Evolutionary conservation across 2,329 filamentous ascomycete genomes (phyloP).

Genomic region (Hypoxylon sp.): DNA sequence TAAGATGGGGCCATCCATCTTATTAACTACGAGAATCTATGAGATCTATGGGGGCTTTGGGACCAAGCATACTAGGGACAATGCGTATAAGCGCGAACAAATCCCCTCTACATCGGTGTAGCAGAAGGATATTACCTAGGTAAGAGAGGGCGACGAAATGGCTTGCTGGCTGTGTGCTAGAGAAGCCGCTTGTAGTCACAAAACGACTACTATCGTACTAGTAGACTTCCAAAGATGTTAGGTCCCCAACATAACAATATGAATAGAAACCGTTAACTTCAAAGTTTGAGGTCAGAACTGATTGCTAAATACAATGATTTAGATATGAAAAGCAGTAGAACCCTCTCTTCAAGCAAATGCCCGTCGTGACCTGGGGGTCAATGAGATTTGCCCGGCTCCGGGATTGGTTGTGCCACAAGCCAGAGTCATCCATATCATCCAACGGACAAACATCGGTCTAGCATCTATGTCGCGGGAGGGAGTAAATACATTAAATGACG

Average conservation of each 20-base stretch:
- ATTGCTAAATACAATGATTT: background rate
- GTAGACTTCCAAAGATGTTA: background rate
- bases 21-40: background rate
- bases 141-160: background rate
- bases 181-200: slow-evolving; percentile 3
- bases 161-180: background rate
- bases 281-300: background rate
- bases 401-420: no score
- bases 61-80: background rate
- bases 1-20: background rate
- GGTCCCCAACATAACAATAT: background rate
- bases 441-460: no score
- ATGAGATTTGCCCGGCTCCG: no score
- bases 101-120: background rate
- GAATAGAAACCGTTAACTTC: background rate
- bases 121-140: background rate
- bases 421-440: no score
- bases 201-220: background rate
- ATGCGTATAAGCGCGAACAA: background rate
- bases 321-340: background rate
- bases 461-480: no score
- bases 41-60: background rate
- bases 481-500: no score
- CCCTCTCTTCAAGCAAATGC: no score
- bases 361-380: no score